Evolutionary conservation across 495 filamentous ascomycete genomes (phyloP).

Genomic region (Xylaria palmicola): DNA sequence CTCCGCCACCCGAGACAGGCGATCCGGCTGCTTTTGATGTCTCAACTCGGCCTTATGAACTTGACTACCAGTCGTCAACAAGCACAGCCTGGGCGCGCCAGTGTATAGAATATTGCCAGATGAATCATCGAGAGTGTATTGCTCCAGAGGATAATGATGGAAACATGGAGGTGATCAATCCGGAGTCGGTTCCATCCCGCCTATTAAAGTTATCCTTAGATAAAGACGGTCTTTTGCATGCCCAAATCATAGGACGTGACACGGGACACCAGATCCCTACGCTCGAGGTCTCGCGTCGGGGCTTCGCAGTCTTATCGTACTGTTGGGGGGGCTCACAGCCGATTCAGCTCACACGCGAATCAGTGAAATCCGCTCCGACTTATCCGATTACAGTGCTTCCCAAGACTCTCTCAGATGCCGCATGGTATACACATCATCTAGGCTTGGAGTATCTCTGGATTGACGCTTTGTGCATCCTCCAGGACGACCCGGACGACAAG

Average conservation of each 20-base stretch:
- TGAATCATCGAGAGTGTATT: conserved; percentile 1
- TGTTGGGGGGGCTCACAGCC: conserved; percentile 24
- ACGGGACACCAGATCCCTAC: conserved; percentile 14
- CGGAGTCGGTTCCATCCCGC: not conserved
- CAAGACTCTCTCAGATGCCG: conserved; percentile 19
- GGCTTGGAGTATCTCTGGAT: conserved; percentile 31
- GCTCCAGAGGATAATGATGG: not conserved
- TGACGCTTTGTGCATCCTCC: conserved; percentile 32
- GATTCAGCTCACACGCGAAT: conserved; percentile 12
- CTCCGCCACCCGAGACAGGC: not conserved
- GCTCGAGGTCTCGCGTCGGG: conserved; percentile 9
- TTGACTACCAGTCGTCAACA: conserved; percentile 10
- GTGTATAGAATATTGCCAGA: conserved; percentile 11
- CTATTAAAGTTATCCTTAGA: conserved; percentile 8
- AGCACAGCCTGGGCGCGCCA: conserved; percentile 1
- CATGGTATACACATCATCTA: conserved; percentile 19
- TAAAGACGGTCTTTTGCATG: conserved; percentile 1
- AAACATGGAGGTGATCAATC: not conserved
- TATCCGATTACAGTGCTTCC: conserved; percentile 10
- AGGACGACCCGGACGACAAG: conserved; percentile 28
- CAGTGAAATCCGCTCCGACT: not conserved
- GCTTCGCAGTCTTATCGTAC: conserved; percentile 21
- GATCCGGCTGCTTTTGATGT: conserved; percentile 15
- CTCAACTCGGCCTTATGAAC: conserved; percentile 19
- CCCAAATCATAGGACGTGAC: not conserved